Conservation (phyloP, 345 rosid genomes). For the Rhodamnia argentea region DNA sequence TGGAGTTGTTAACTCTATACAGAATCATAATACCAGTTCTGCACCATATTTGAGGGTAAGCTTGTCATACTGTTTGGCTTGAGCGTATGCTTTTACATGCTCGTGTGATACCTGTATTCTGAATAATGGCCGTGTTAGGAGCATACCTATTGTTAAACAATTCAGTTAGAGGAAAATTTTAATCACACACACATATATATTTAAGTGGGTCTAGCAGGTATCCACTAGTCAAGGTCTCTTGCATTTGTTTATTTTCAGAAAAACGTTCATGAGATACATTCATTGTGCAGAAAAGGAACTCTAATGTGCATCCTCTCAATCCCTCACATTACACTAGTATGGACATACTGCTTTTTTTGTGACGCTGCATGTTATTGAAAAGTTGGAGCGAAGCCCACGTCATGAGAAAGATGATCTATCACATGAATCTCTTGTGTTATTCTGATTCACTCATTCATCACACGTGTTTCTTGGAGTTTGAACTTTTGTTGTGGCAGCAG, state of each 20-base stretch:
- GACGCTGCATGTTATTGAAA: neutral
- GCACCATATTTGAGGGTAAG: neutral
- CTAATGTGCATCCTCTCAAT: neutral
- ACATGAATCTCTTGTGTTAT: neutral
- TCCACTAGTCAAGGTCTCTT: neutral
- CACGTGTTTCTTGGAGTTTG: neutral
- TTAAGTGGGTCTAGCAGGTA: neutral
- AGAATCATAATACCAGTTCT: neutral
- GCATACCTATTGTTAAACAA: neutral
- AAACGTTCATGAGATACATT: neutral
- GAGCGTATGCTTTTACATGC: neutral
- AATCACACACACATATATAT: neutral
- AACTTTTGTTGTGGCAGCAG: slow-evolving; percentile 3
- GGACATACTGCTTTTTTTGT: neutral
- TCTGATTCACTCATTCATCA: neutral
- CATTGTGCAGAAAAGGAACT: neutral
- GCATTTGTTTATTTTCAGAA: neutral
- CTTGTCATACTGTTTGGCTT: neutral
- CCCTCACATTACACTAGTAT: neutral
- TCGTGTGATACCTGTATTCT: neutral
- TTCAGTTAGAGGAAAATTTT: neutral
- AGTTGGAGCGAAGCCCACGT: neutral
- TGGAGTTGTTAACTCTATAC: neutral
- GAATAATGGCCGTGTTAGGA: neutral
- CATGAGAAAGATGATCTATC: neutral